A percentile compares a stretch with the other conserved stretches of the same genome.
Conservation (phyloP, 768 basidiomycete genomes). For the Lactarius sp. region DNA sequence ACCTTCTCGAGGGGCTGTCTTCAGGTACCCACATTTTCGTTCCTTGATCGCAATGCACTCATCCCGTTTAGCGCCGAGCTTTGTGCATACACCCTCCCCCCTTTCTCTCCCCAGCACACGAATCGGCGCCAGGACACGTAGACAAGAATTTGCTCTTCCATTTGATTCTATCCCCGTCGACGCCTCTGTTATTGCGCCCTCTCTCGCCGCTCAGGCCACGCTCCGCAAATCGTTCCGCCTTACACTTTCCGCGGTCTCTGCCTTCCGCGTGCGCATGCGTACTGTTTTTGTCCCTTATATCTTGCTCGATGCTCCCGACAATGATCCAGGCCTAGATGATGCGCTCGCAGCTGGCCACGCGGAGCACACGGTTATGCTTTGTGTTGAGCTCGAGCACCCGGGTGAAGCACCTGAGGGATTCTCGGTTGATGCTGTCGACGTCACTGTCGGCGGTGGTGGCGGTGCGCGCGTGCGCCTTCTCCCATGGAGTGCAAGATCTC, state of each 20-base stretch:
- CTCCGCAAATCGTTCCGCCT: conserved; percentile 84
- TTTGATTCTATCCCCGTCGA: conserved; percentile 41
- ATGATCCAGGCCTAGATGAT: conserved; percentile 36
- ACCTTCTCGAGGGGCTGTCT: conserved; percentile 62
- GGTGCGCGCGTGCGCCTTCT: conserved; percentile 48
- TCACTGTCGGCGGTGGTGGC: conserved; percentile 62
- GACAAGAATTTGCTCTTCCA: conserved; percentile 56
- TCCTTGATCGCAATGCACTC: conserved; percentile 8
- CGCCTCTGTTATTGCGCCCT: conserved; percentile 26
- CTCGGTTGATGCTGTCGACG: conserved; percentile 67
- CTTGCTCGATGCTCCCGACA: conserved; percentile 42
- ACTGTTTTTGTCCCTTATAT: conserved; percentile 88
- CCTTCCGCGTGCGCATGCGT: conserved; percentile 89
- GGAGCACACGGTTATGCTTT: conserved; percentile 84
- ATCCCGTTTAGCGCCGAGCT: conserved; percentile 41
- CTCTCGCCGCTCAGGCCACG: conserved; percentile 47
- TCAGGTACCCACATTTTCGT: conserved; percentile 39
- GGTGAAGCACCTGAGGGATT: conserved; percentile 64
- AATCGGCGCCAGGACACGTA: conserved; percentile 62
- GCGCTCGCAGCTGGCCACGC: conserved; percentile 63
- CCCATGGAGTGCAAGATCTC: conserved; percentile 43
- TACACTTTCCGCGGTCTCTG: conserved; percentile 71
- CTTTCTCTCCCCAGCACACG: conserved; percentile 64
- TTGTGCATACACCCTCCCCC: conserved; percentile 31
- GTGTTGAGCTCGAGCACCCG: conserved; percentile 84